phyloP scores from a whole-genome alignment of 768 basidiomycete genomes.

The Hydnomerulius pinastri region DNA sequence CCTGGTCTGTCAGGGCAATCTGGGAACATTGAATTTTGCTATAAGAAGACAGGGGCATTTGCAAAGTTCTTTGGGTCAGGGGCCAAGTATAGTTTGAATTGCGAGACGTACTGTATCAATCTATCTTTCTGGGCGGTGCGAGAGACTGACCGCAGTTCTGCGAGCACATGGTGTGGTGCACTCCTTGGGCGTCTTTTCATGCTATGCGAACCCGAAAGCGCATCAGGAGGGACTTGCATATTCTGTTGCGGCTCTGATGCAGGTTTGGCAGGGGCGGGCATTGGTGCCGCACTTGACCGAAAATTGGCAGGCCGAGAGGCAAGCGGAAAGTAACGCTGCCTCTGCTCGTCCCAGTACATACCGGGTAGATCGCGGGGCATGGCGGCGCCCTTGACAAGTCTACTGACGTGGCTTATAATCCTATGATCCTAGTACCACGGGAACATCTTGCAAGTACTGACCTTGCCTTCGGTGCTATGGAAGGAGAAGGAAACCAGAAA shows the following conservation, averaged over 20 bases:
- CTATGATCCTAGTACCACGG: background rate
- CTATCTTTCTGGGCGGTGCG: conserved; percentile 23
- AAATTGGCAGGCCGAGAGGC: conserved; percentile 32
- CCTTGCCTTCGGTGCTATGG: no score
- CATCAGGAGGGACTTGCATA: background rate
- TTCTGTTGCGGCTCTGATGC: conserved; percentile 5
- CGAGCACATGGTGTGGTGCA: conserved; percentile 3
- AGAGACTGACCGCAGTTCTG: conserved; percentile 15
- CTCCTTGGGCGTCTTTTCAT: background rate
- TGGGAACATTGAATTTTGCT: conserved; percentile 46
- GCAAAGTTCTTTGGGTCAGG: background rate
- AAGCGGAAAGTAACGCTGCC: conserved; percentile 59
- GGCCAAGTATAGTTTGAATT: background rate
- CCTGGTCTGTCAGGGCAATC: conserved; percentile 39
- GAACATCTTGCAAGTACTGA: no score
- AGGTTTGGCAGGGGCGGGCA: conserved; percentile 19
- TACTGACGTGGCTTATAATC: no score
- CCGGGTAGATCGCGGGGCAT: conserved; percentile 59
- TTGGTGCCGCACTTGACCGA: background rate
- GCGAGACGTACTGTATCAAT: conserved; percentile 26
- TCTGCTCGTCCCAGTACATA: conserved; percentile 52
- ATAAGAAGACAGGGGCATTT: background rate
- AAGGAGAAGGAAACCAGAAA: no score
- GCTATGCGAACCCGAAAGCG: background rate
- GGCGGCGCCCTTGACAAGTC: no score